These are phyloP conservation scores for Murraya koenigii DNA, from an alignment of 345 rosid species.

Conservation along the genomic window DNA sequence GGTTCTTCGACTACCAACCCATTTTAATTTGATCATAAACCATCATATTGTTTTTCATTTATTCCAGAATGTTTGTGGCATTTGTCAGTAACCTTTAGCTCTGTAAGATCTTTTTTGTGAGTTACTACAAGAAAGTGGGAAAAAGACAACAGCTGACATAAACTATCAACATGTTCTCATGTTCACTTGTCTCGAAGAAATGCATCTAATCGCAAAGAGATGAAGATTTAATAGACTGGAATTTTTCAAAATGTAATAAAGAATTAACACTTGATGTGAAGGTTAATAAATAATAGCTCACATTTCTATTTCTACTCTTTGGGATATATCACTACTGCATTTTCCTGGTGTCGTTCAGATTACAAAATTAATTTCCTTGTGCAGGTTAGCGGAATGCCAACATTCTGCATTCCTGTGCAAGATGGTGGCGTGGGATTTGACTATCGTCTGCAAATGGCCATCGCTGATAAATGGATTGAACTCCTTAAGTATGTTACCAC, in stretches of 20 bases:
- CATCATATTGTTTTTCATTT: background rate
- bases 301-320: background rate
- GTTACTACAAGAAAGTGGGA: background rate
- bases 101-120: background rate
- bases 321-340: background rate
- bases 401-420: conserved; percentile 76
- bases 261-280: background rate
- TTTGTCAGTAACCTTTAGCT: background rate
- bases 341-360: background rate
- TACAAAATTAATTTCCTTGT: conserved; percentile 1
- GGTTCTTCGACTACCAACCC: background rate
- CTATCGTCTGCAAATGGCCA: conserved; percentile 95
- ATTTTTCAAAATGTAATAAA: background rate
- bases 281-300: background rate
- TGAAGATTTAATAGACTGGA: background rate
- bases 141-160: background rate
- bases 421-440: conserved; percentile 98
- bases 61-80: background rate
- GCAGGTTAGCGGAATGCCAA: conserved; percentile 99
- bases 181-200: background rate
- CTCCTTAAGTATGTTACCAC: conserved; percentile 63
- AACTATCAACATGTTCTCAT: background rate
- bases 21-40: background rate
- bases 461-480: conserved; percentile 98
- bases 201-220: background rate